Conservation (phyloP, 331 rosid genomes). For the Acacia pycnantha region DNA sequence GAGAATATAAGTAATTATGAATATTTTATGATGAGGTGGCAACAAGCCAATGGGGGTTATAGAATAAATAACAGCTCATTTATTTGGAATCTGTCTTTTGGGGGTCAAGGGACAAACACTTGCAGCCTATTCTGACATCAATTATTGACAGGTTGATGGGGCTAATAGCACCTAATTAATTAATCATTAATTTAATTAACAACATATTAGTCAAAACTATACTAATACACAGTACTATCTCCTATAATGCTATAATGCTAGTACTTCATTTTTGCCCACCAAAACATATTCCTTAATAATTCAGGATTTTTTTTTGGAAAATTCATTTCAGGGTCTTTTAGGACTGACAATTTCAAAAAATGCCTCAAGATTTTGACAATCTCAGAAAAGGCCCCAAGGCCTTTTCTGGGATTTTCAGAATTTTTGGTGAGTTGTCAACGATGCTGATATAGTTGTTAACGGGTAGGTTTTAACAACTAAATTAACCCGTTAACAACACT, state of each 20-base stretch:
- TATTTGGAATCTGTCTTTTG: neutral
- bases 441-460: too few relatives aligned
- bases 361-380: too few relatives aligned
- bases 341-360: too few relatives aligned
- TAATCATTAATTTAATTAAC: neutral
- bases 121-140: conserved; percentile 11
- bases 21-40: conserved; percentile 2
- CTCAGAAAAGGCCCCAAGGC: too few relatives aligned
- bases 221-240: neutral
- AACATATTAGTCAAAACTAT: neutral
- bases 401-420: too few relatives aligned
- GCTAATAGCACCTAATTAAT: conserved; percentile 1
- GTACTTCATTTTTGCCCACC: neutral
- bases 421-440: too few relatives aligned
- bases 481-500: too few relatives aligned
- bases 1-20: neutral
- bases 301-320: too few relatives aligned
- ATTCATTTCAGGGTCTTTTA: too few relatives aligned
- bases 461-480: too few relatives aligned
- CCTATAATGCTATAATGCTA: neutral
- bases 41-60: neutral
- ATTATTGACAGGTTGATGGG: conserved; percentile 25
- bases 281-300: neutral
- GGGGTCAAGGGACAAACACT: conserved; percentile 21
- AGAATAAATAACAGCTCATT: conserved; percentile 15